phyloP scores from a whole-genome alignment of 306 rosid genomes.

The Prunus armeniaca region DNA sequence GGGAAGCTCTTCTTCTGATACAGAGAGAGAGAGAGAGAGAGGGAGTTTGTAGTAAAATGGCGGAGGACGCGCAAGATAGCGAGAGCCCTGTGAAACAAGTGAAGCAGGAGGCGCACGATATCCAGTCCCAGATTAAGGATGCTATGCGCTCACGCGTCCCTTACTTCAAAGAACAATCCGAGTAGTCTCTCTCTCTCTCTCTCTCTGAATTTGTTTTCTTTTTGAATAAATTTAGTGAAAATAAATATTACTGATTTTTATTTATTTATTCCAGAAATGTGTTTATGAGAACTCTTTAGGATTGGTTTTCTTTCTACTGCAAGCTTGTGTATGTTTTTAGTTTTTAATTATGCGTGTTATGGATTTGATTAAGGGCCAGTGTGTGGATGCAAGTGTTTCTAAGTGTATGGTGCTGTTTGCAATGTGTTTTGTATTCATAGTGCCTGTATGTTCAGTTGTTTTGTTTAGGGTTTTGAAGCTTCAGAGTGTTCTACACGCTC shows the following conservation, averaged over 20 bases:
- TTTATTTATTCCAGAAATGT: neutral
- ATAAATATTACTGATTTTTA: neutral
- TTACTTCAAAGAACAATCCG: constrained; percentile 75
- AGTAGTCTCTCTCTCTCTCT: constrained; percentile 31
- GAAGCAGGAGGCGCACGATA: constrained; percentile 21
- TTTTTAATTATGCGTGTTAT: neutral
- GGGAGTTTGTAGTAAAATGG: constrained; percentile 30
- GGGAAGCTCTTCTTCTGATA: neutral
- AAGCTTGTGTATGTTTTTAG: neutral
- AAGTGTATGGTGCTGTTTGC: neutral
- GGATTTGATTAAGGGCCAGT: neutral
- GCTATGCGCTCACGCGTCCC: constrained; percentile 66
- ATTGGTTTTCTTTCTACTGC: too few species aligned
- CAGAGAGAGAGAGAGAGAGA: neutral
- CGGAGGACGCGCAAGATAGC: constrained; percentile 43
- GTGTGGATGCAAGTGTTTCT: neutral
- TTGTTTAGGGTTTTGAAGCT: constrained; percentile 12
- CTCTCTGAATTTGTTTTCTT: neutral
- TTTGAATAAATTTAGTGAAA: neutral
- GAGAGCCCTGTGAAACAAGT: constrained; percentile 19
- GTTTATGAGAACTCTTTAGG: neutral
- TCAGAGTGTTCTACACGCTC: neutral
- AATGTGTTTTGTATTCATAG: neutral
- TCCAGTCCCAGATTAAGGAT: constrained; percentile 52
- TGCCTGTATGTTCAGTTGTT: neutral